A percentile compares a stretch with the other conserved stretches of the same genome.
These are phyloP conservation scores for Allium cepa DNA, from an alignment of 106 monocot genomes.

Conservation along the genomic window DNA sequence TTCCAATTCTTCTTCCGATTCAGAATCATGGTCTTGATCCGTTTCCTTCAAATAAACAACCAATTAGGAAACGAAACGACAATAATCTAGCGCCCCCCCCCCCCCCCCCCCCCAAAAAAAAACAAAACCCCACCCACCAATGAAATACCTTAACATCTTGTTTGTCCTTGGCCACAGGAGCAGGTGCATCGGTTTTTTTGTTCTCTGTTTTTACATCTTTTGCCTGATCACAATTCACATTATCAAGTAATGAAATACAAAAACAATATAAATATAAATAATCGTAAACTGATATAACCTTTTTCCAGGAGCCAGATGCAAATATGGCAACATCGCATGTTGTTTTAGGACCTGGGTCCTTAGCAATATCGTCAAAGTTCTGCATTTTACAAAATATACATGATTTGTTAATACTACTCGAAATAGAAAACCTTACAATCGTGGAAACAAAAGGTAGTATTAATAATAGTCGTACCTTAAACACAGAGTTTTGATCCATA, in stretches of 20 bases:
- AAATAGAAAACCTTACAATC: no score
- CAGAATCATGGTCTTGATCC: constrained; percentile 43
- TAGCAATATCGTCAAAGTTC: constrained; percentile 53
- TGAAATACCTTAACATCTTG: constrained; percentile 30
- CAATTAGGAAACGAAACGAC: not conserved
- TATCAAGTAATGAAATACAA: constrained; percentile 5
- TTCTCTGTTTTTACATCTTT: constrained; percentile 22
- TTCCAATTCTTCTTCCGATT: constrained; percentile 83
- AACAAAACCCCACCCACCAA: not conserved
- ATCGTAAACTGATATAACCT: constrained; percentile 33
- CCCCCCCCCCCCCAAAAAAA: no score
- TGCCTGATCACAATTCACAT: constrained; percentile 19
- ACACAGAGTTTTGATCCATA: constrained; percentile 29
- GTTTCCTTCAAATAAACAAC: constrained; percentile 21
- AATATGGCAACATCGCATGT: constrained; percentile 85
- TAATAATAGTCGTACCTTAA: constrained; percentile 22
- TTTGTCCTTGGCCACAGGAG: constrained; percentile 1
- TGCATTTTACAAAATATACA: constrained; percentile 10
- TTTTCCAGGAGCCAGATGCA: constrained; percentile 77
- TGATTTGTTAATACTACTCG: no score
- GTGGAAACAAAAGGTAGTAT: no score
- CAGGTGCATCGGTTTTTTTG: constrained; percentile 5
- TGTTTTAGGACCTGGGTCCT: constrained; percentile 49
- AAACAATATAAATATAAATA: no score
- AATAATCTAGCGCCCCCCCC: constrained; percentile 9